Evolutionary conservation across 2,329 filamentous ascomycete genomes (phyloP).

Genomic region (Myriosclerotinia curreyana): DNA sequence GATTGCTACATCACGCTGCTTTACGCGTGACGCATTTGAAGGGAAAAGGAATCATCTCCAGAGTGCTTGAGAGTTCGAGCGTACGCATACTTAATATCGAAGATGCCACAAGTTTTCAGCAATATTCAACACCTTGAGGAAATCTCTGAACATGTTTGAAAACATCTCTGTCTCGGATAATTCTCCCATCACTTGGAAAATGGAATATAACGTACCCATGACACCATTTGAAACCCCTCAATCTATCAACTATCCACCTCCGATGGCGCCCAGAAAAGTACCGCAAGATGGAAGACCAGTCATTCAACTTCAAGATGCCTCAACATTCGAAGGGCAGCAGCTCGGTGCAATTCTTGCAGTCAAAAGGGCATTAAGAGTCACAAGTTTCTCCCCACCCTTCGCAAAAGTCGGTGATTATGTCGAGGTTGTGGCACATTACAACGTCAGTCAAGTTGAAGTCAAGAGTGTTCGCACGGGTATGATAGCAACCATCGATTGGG

Average conservation of each 20-base stretch:
- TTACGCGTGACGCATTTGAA: background rate
- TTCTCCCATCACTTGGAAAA: constrained; percentile 1
- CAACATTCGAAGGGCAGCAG: constrained; percentile 1
- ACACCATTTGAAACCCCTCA: background rate
- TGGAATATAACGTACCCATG: background rate
- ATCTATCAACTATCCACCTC: background rate
- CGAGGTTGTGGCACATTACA: background rate
- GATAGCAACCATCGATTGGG: constrained; percentile 1
- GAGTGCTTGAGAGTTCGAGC: background rate
- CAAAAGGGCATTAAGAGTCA: background rate
- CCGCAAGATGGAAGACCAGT: background rate
- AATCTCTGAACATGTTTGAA: background rate
- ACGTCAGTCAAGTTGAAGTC: background rate
- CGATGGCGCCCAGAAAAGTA: background rate
- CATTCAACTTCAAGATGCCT: background rate
- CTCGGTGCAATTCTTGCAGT: constrained; percentile 8
- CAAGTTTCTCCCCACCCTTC: background rate
- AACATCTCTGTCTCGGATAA: background rate
- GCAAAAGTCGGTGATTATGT: constrained; percentile 17
- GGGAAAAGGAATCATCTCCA: background rate
- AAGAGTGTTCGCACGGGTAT: constrained; percentile 19
- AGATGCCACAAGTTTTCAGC: background rate
- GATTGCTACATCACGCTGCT: constrained; percentile 1
- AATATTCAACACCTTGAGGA: background rate
- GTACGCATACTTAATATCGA: background rate